phyloP scores from a whole-genome alignment of 768 basidiomycete species.

The Leccinum variicolor region DNA sequence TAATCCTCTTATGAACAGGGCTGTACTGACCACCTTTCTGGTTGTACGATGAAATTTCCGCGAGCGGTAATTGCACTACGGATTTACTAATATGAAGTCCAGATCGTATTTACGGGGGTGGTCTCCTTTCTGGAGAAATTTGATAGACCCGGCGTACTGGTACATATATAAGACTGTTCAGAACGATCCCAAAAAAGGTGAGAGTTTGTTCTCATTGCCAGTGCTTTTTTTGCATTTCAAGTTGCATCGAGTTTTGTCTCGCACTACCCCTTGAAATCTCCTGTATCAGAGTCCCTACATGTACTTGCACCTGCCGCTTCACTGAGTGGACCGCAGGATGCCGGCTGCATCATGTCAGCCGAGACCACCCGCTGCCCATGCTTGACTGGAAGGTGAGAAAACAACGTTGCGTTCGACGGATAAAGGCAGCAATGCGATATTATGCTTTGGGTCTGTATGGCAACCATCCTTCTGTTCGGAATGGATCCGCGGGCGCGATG shows the following conservation, averaged over 20 bases:
- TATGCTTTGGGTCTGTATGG: conserved; percentile 16
- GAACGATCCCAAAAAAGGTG: conserved; percentile 24
- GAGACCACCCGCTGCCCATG: conserved; percentile 8
- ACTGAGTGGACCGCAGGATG: neutral
- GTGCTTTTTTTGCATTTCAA: conserved; percentile 4
- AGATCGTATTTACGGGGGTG: conserved; percentile 23
- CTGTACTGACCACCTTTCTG: conserved; percentile 21
- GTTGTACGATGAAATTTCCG: conserved; percentile 28
- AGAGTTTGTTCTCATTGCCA: conserved; percentile 13
- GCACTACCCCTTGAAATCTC: neutral
- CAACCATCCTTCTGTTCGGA: conserved; percentile 11
- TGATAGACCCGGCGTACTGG: conserved; percentile 14
- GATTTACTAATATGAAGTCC: conserved; percentile 24
- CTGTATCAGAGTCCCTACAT: neutral
- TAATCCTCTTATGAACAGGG: conserved; percentile 5
- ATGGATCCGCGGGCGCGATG: conserved; percentile 27
- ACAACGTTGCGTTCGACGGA: conserved; percentile 8
- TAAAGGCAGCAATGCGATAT: conserved; percentile 1
- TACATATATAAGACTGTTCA: conserved; percentile 27
- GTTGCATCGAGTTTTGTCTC: conserved; percentile 19
- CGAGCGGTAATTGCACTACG: conserved; percentile 26
- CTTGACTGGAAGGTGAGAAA: conserved; percentile 15
- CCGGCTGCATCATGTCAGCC: conserved; percentile 6
- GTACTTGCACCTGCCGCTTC: neutral
- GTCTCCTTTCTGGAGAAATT: conserved; percentile 18